phyloP scores from a whole-genome alignment of 208 protist species.

The Leishmania lainsoni region DNA sequence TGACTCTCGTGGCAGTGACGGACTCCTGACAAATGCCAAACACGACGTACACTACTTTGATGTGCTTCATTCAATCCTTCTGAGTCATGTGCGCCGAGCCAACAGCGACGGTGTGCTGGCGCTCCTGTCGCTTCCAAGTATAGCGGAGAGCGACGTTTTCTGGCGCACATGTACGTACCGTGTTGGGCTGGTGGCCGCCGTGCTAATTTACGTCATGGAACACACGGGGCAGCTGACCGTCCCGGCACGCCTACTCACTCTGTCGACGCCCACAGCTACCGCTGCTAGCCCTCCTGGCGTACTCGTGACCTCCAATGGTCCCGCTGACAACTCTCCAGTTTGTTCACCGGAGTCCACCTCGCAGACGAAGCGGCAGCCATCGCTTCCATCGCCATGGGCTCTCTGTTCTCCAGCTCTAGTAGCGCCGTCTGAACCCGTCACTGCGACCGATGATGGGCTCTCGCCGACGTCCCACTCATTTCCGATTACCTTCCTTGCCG shows the following conservation, averaged over 20 bases:
- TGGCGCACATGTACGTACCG: constrained; percentile 80
- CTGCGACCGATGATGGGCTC: neutral
- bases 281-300: neutral
- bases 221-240: constrained; percentile 19
- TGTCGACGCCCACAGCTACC: neutral
- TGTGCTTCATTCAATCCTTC: constrained; percentile 62
- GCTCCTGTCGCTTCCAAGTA: constrained; percentile 38
- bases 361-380: neutral
- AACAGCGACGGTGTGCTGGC: constrained; percentile 47
- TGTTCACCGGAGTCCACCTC: neutral
- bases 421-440: neutral
- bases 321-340: neutral
- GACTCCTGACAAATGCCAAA: neutral
- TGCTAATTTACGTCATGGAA: constrained; percentile 39
- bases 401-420: neutral
- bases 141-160: constrained; percentile 55
- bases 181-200: constrained; percentile 51
- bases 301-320: neutral
- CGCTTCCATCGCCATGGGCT: neutral
- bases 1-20: neutral
- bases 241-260: neutral
- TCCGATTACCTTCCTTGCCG: constrained; percentile 5
- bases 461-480: neutral
- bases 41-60: constrained; percentile 53
- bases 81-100: constrained; percentile 47